Percentiles rank a stretch among this genome's conserved stretches.
Conservation (phyloP, 2,329 filamentous ascomycete genomes). For the Keithomyces neogunnii region DNA sequence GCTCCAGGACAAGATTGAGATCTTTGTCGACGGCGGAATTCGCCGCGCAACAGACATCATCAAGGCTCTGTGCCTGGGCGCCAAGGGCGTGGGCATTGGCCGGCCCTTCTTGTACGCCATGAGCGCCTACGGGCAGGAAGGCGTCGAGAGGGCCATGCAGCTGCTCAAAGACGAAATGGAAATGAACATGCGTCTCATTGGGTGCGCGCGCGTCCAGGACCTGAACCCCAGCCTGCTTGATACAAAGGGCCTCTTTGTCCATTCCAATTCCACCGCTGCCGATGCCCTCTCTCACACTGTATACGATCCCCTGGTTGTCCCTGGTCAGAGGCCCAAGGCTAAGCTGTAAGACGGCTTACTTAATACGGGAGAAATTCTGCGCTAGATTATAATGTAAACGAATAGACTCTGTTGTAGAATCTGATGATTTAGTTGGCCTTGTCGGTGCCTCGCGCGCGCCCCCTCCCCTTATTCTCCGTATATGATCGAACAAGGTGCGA, state of each 20-base stretch:
- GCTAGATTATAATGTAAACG: too few relatives aligned
- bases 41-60: conserved; percentile 88
- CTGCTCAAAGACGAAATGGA: conserved; percentile 93
- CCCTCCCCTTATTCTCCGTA: too few relatives aligned
- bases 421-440: too few relatives aligned
- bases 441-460: too few relatives aligned
- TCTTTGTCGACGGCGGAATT: conserved; percentile 87
- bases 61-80: conserved; percentile 89
- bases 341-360: conserved; percentile 33
- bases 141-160: conserved; percentile 88
- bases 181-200: conserved; percentile 97
- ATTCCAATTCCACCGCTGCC: conserved; percentile 38
- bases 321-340: conserved; percentile 41
- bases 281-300: conserved; percentile 40
- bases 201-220: conserved; percentile 64
- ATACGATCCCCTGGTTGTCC: conserved; percentile 46
- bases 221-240: conserved; percentile 78
- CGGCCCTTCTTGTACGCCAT: conserved; percentile 94
- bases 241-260: conserved; percentile 54
- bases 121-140: conserved; percentile 79
- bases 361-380: too few relatives aligned
- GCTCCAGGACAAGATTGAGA: conserved; percentile 68
- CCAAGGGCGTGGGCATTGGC: conserved; percentile 87
- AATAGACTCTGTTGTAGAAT: too few relatives aligned
- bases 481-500: too few relatives aligned